phyloP scores from a whole-genome alignment of 164 flowering plant species.

The Nymphaea thermarum region DNA sequence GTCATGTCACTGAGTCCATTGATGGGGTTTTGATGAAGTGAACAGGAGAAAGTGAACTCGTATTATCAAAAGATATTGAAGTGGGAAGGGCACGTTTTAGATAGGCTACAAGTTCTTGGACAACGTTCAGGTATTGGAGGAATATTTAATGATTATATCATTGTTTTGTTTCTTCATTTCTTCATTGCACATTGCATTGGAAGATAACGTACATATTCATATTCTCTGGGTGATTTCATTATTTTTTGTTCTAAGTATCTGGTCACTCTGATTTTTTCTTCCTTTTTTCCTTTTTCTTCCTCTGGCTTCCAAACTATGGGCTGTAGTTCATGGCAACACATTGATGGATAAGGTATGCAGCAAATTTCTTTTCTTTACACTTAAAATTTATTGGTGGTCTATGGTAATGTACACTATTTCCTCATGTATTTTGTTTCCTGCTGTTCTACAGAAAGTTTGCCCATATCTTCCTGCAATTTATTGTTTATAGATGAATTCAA shows the following conservation, averaged over 20 bases:
- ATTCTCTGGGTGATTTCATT: too few relatives aligned
- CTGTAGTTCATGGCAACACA: neutral
- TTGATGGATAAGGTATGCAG: too few relatives aligned
- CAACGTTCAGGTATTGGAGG: constrained; percentile 41
- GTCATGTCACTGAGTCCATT: too few relatives aligned
- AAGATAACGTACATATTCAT: too few relatives aligned
- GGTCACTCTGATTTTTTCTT: constrained; percentile 7
- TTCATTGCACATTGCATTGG: too few relatives aligned
- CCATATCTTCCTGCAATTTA: too few relatives aligned
- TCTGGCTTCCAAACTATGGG: neutral
- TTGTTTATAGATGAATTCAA: too few relatives aligned
- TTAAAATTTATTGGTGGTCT: too few relatives aligned
- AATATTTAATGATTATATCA: neutral
- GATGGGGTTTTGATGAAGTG: constrained; percentile 30
- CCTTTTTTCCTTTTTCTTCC: constrained; percentile 1
- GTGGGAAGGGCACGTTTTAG: constrained; percentile 83
- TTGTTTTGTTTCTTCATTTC: neutral
- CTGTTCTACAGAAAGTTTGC: too few relatives aligned
- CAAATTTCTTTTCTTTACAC: constrained; percentile 1
- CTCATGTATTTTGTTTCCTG: too few relatives aligned
- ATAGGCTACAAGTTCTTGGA: constrained; percentile 52
- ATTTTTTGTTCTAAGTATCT: neutral
- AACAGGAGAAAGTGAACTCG: constrained; percentile 72
- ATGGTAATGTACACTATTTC: too few relatives aligned
- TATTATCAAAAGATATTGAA: constrained; percentile 73